Evolutionary conservation across 306 rosid species (phyloP).

Genomic region (Urtica urens): DNA sequence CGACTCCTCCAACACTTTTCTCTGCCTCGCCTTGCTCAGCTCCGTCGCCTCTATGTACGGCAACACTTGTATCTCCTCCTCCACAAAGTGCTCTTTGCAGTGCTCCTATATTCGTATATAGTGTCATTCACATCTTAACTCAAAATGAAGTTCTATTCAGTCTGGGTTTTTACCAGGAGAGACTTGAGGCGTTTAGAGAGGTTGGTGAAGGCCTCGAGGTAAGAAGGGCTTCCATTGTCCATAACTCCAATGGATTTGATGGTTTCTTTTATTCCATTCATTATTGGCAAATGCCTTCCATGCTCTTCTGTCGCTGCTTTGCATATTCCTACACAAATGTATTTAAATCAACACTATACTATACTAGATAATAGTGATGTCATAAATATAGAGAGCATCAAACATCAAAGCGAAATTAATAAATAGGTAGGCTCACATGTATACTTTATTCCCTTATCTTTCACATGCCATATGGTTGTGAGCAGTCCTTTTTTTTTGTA

Average conservation of each 20-base stretch:
- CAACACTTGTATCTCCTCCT: slow-evolving; percentile 60
- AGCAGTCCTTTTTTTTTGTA: background rate
- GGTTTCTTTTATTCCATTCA: slow-evolving; percentile 90
- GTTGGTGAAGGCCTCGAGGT: slow-evolving; percentile 43
- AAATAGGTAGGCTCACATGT: background rate
- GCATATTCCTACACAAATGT: slow-evolving; percentile 44
- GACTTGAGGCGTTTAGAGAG: slow-evolving; percentile 50
- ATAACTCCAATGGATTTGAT: slow-evolving; percentile 73
- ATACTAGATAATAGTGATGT: too few relatives aligned
- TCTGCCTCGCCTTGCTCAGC: slow-evolving; percentile 47
- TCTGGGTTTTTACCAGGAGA: slow-evolving; percentile 33
- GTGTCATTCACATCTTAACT: too few relatives aligned
- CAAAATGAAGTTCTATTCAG: background rate
- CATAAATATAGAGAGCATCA: too few relatives aligned
- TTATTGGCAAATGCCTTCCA: slow-evolving; percentile 83
- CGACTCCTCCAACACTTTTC: slow-evolving; percentile 41
- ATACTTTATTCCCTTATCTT: background rate
- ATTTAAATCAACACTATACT: too few relatives aligned
- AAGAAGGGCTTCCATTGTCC: slow-evolving; percentile 42
- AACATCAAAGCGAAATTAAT: background rate
- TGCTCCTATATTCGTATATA: too few relatives aligned
- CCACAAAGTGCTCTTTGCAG: slow-evolving; percentile 56
- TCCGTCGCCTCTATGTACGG: slow-evolving; percentile 80
- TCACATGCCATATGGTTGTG: background rate
- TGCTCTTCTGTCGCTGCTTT: slow-evolving; percentile 80